Conservation (phyloP, 83 land plant genomes). For the Diphasiastrum complanatum region DNA sequence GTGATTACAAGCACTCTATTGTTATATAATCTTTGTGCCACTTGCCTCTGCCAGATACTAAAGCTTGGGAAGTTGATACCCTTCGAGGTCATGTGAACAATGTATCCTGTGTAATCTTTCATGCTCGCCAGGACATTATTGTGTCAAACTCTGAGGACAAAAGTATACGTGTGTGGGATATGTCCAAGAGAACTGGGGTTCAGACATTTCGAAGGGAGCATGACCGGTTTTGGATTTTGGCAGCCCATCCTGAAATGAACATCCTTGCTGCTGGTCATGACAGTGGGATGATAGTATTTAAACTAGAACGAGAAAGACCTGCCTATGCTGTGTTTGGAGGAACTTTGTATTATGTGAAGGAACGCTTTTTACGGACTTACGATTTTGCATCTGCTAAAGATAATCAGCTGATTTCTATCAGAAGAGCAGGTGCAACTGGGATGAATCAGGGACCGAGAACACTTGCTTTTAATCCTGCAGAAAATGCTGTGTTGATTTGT, state of each 20-base stretch:
- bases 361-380: conserved; percentile 52
- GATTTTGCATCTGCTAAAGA: conserved; percentile 65
- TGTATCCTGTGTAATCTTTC: conserved; percentile 75
- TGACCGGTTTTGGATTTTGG: conserved; percentile 71
- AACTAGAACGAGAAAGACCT: conserved; percentile 73
- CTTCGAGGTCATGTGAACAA: conserved; percentile 71
- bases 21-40: neutral
- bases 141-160: conserved; percentile 83
- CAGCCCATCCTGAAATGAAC: conserved; percentile 77
- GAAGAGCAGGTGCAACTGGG: conserved; percentile 47
- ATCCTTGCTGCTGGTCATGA: conserved; percentile 83
- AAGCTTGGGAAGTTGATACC: conserved; percentile 82
- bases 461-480: conserved; percentile 64
- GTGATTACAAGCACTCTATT: neutral
- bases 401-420: conserved; percentile 45
- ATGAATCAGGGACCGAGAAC: conserved; percentile 61
- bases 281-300: conserved; percentile 80
- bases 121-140: conserved; percentile 72
- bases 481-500: conserved; percentile 62
- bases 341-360: conserved; percentile 46
- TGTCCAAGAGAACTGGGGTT: conserved; percentile 53
- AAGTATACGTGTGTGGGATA: conserved; percentile 79
- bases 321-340: conserved; percentile 62
- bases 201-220: conserved; percentile 74
- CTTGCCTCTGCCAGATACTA: conserved; percentile 43